A percentile compares a stretch with the other conserved stretches of the same genome.
phyloP scores from a whole-genome alignment of 202 grass and related monocot species.

The Eragrostis tef region DNA sequence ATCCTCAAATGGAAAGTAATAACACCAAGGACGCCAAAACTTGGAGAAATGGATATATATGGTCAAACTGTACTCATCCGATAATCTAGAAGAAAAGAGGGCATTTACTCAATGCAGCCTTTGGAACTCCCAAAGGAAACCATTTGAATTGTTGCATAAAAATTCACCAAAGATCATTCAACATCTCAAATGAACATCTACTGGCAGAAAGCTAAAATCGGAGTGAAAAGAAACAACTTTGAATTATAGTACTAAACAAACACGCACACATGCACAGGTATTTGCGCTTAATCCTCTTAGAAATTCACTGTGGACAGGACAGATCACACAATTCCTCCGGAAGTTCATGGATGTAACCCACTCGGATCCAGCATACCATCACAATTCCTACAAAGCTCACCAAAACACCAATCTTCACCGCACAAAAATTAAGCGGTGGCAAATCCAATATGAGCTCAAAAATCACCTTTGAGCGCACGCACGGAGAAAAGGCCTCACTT shows the following conservation, averaged over 20 bases:
- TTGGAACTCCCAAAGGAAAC: background rate
- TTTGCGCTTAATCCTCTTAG: background rate
- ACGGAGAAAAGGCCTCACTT: background rate
- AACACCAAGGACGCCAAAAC: background rate
- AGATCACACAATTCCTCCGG: background rate
- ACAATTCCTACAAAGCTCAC: background rate
- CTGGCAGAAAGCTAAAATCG: background rate
- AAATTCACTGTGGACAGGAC: background rate
- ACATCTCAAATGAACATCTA: constrained; percentile 10
- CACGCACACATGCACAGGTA: no score
- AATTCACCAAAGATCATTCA: constrained; percentile 1
- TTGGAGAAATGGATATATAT: background rate
- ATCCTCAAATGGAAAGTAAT: background rate
- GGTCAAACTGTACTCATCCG: background rate
- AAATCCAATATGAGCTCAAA: background rate
- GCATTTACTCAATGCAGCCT: background rate
- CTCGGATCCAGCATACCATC: constrained; percentile 9
- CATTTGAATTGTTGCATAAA: background rate
- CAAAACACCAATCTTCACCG: background rate
- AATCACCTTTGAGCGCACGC: background rate
- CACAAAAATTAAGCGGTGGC: background rate
- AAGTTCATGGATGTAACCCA: background rate
- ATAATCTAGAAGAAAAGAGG: no score
- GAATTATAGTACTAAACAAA: background rate
- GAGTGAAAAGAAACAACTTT: background rate